These are phyloP conservation scores for Peronospora belbahrii DNA, from an alignment of 352 stramenopile genomes.

Conservation along the genomic window DNA sequence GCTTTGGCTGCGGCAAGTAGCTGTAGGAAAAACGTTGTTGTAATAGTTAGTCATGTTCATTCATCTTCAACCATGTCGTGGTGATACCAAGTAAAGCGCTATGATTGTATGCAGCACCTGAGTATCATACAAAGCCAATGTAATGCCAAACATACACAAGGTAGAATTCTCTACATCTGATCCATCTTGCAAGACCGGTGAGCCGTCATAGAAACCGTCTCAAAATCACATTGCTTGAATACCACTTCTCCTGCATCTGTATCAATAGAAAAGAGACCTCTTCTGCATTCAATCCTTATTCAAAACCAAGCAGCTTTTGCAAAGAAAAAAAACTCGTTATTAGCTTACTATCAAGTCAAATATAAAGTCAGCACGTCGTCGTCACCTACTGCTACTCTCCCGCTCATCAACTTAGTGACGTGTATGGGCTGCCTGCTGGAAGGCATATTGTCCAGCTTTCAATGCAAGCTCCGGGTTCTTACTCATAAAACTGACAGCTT, in stretches of 20 bases:
- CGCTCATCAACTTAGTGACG: constrained; percentile 17
- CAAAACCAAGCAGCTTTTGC: constrained; percentile 1
- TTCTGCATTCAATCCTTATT: neutral
- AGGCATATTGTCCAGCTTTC: constrained; percentile 73
- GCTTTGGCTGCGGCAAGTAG: neutral
- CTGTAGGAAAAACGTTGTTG: too few relatives aligned
- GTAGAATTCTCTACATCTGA: too few relatives aligned
- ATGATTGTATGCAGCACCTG: too few relatives aligned
- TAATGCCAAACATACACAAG: too few relatives aligned
- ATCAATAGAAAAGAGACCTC: neutral
- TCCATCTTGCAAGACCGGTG: too few relatives aligned
- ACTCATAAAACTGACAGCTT: constrained; percentile 73
- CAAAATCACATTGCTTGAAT: too few relatives aligned
- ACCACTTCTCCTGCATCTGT: neutral
- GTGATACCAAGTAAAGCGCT: too few relatives aligned
- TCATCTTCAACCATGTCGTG: neutral
- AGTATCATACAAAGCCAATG: too few relatives aligned
- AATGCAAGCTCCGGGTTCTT: constrained; percentile 71
- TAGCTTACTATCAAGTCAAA: constrained; percentile 24
- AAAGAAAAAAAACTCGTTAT: constrained; percentile 19
- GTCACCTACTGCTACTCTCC: neutral
- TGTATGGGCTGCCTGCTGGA: constrained; percentile 41
- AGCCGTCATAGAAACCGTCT: too few relatives aligned
- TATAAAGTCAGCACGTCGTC: constrained; percentile 4
- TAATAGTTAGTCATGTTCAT: too few relatives aligned